Conservation (phyloP, 169 alveolate genomes). For the Babesia sp. region DNA sequence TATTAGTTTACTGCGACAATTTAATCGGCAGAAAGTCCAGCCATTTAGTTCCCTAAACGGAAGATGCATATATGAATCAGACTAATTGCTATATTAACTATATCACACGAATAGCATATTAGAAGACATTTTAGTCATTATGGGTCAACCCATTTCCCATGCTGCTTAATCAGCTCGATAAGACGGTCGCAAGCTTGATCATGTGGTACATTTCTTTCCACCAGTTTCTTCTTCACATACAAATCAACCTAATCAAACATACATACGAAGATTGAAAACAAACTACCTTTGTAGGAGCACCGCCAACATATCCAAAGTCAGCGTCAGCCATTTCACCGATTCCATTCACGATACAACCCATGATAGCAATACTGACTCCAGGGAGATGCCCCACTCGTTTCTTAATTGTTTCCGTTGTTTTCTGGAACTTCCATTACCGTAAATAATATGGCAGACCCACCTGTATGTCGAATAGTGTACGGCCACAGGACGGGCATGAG, state of each 20-base stretch:
- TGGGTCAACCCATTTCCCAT: slow-evolving; percentile 72
- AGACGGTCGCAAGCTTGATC: slow-evolving; percentile 80
- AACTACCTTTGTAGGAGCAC: slow-evolving; percentile 77
- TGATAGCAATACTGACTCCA: slow-evolving; percentile 86
- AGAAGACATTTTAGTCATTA: too few relatives aligned
- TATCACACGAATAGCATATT: too few relatives aligned
- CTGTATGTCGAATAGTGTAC: slow-evolving; percentile 83
- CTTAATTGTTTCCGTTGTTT: slow-evolving; percentile 78
- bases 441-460: not conserved
- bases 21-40: too few relatives aligned
- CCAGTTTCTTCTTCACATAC: slow-evolving; percentile 79
- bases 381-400: slow-evolving; percentile 84
- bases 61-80: too few relatives aligned
- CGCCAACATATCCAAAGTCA: slow-evolving; percentile 88
- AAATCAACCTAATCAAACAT: slow-evolving; percentile 74
- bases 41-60: too few relatives aligned
- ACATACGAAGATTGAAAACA: not conserved
- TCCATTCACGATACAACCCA: slow-evolving; percentile 91
- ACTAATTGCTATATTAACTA: too few relatives aligned
- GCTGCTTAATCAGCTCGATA: slow-evolving; percentile 75
- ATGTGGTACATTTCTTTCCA: slow-evolving; percentile 79
- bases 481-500: slow-evolving; percentile 88
- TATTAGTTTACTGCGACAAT: too few relatives aligned
- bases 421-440: slow-evolving; percentile 27
- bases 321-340: slow-evolving; percentile 91